Evolutionary conservation across 768 basidiomycete genomes (phyloP), one percentile per base, ranked within the genome.

Genomic region (Melanogaster broomeanus): DNA sequence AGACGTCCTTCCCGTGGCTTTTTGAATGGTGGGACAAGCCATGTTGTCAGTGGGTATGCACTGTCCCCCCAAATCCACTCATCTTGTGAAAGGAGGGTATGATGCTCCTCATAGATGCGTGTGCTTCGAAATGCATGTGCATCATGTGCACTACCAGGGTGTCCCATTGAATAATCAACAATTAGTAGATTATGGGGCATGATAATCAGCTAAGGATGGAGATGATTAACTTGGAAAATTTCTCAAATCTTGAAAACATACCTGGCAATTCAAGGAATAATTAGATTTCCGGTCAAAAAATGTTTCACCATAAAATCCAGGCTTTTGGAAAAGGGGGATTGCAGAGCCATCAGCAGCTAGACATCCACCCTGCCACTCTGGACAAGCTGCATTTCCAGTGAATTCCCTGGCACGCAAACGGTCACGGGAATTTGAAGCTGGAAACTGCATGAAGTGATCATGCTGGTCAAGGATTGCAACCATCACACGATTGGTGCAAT

Each of bases 241-340:
- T 28, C 27, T 28, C 27, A 28, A 28, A 28, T 28, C 4, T 28
- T 28, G 27, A 28, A 10, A n/a, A 53, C 15, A n/a, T 42, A 64
- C 63, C 44, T 62, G 57, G 22, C 42, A 54, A 51, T 64, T 55
- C 11, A 59, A 22, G 3, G 55, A 65, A 41, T 64, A 64, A 8
- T 56, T 56, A 9, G 52, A 54, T 33, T 57, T 55, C 8, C 45
- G 42, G 21, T 65, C 57, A 60, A 54, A 64, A 2, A 48, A 58
- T 4, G 46, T 45, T 15, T 56, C 33, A 3, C 54, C 50, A 52
- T 45, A 49, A 22, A 37, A 42, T 16, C 43, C 50, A 8, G 50
- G 50, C n/a, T 52, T 56, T 10, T 41, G 31, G 3, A n/a, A 25
- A 10, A 48, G 11, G 10, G 22, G 35, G 12, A 45, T 40, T 5